Percentiles rank a stretch among this genome's conserved stretches.
Conservation (phyloP, 225 moss, liverwort and hornwort species). For the Asterella californica region DNA sequence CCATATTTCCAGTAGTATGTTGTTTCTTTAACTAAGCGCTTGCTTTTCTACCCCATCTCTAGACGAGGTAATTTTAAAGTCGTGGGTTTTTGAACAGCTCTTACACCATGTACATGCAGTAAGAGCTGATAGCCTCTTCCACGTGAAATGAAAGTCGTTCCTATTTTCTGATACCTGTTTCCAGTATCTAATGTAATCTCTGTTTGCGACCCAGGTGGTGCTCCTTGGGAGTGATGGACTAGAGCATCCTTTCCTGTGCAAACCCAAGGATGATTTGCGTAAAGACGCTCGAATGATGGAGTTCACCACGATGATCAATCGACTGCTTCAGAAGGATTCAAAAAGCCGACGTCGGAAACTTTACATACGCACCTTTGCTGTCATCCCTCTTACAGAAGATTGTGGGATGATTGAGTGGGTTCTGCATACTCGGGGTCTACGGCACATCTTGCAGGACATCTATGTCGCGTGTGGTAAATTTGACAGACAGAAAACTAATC, state of each 20-base stretch:
- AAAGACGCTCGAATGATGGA: conserved; percentile 99
- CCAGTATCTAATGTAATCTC: no score
- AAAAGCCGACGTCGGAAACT: conserved; percentile 90
- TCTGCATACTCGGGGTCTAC: conserved; percentile 81
- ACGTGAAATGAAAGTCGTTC: not conserved
- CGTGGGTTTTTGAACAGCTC: no score
- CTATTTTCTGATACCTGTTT: not conserved
- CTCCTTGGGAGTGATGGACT: conserved; percentile 89
- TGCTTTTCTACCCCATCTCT: no score
- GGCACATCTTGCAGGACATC: conserved; percentile 93
- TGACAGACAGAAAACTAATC: conserved; percentile 90
- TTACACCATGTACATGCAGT: no score
- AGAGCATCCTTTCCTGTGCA: conserved; percentile 93
- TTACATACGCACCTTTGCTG: conserved; percentile 95
- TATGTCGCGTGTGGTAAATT: conserved; percentile 83
- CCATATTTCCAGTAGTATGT: no score
- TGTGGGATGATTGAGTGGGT: conserved; percentile 99
- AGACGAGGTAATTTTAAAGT: no score
- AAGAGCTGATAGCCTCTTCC: no score
- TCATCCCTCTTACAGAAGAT: conserved; percentile 94
- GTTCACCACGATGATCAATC: conserved; percentile 98
- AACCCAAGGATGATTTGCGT: conserved; percentile 95
- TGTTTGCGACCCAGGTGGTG: conserved; percentile 54
- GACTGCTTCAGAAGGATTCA: conserved; percentile 86
- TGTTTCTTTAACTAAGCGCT: no score